Evolutionary conservation across 345 rosid species (phyloP), one percentile per base, ranked within the genome.

Genomic region (Bretschneidera sinensis): DNA sequence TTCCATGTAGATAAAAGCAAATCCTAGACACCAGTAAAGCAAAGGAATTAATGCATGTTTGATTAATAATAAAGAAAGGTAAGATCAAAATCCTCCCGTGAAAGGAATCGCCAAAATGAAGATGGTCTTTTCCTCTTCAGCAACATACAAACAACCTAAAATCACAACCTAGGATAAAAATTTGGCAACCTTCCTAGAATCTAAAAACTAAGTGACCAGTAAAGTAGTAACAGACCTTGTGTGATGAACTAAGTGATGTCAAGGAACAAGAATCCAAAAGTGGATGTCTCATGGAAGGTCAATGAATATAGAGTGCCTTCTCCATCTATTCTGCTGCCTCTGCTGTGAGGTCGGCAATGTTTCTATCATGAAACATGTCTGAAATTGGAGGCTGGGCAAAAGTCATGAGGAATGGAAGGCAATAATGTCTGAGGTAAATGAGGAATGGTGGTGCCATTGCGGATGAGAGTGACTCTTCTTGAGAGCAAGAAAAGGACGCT

Each of bases 1-100:
- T 64, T 92, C 97, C 98, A 92, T 92, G 55, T 87, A 92, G 49
- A 92, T 74, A 68, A 92, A 92, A 59, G 96, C 98, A 80, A 87
- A 89, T 25, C 98, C 96, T 89, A 71, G 0, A 57, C 2, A 66
- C 14, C 24, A 71, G 52, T 24, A 48, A 60, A 51, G 23, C n/a
- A 59, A 17, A 48, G 21, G 24, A 24, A 20, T 51, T 10, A 24
- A 54, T 23, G 0, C 17, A 28, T 13, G 34, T 18, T 16, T 17
- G 10, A 17, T 60, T 69, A 64, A 45, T 2, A 51, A 53, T 21
- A 35, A 20, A 0, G 5, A 54, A 24, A 33, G 53, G 52, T 45
- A 66, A 64, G 67, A 63, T 31, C 48, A 43, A 54, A 62, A 73
- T 66, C 75, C 72, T 78, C 82, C 68, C 21, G 43, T 47, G 17